Base-by-base conservation (phyloP, 2,329 filamentous ascomycete genomes). In the Claviceps africana region DNA sequence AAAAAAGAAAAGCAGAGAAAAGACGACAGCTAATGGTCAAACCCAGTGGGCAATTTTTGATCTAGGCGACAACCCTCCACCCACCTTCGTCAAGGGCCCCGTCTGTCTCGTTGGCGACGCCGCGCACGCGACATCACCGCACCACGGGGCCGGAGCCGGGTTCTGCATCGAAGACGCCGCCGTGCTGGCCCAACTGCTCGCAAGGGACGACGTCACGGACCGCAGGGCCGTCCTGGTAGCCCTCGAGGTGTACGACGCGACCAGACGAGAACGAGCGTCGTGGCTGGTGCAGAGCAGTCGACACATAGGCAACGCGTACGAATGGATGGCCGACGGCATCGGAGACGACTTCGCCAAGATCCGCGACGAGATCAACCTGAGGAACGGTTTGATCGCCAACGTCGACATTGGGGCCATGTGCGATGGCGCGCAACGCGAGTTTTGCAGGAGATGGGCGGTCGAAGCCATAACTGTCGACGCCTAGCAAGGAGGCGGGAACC, bases 41-140 rank as follows among this genome's bases (percentile, higher is more conserved):
- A 9, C 43, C 13, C 3, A 54, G 51, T 53, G 53, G 51, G 53
- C 50, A 17, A 53, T 53, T 35, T 53, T 54, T 17, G 53, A 54
- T 21, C 35, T 54, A 11, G 53, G 37, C 21, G 40, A 52, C 4
- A 47, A 54, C 17, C 53, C 53, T 1, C 53, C 53, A 17, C 53
- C 53, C 7, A 47, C 50, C 4, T 50, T 50, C 15, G 37, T 43
- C 1, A 42, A 37, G 13, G 51, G 39, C 2, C 35, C 47, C 39
- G 53, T 50, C 17, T 53, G 51, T 45, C 53, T 54, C 19, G 50
- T 54, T 11, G 53, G 53, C 46, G 53, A 54, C 51, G 53, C 53
- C 31, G 53, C 53, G 4, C 51, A 54, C 31, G 53, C 53, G 15
- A 50, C 50, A 3, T 53, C 53, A 8, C 51, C 53, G 17, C 51